These are phyloP conservation scores for Xylaria sp. DNA, from an alignment of 2,329 filamentous ascomycete species.

Conservation along the genomic window DNA sequence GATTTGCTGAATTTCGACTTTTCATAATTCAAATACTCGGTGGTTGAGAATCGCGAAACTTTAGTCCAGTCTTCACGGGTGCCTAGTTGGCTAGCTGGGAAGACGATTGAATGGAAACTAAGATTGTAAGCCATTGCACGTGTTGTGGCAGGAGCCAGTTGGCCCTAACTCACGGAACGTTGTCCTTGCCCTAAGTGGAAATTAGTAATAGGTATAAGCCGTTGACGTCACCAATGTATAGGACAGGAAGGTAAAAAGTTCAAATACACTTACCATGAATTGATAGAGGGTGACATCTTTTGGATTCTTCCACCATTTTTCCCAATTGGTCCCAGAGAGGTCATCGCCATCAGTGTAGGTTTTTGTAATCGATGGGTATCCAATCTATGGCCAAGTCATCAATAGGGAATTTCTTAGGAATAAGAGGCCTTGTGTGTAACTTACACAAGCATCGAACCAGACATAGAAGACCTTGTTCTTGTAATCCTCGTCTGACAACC, in stretches of 20 bases:
- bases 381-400: slow-evolving; percentile 51
- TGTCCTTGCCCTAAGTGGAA: slow-evolving; percentile 73
- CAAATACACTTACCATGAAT: slow-evolving; percentile 52
- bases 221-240: not conserved
- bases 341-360: slow-evolving; percentile 72
- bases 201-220: not conserved
- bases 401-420: slow-evolving; percentile 50
- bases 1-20: slow-evolving; percentile 90
- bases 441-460: slow-evolving; percentile 77
- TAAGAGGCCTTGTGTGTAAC: slow-evolving; percentile 59
- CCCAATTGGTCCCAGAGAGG: slow-evolving; percentile 69
- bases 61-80: slow-evolving; percentile 87
- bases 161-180: slow-evolving; percentile 52
- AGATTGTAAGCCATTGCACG: not conserved
- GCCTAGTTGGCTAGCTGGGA: slow-evolving; percentile 85
- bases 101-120: slow-evolving; percentile 85
- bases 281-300: slow-evolving; percentile 89
- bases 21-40: slow-evolving; percentile 65
- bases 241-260: not conserved
- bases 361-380: slow-evolving; percentile 89
- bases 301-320: slow-evolving; percentile 92
- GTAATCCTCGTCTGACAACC: slow-evolving; percentile 60
- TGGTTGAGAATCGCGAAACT: slow-evolving; percentile 85
- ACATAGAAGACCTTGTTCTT: slow-evolving; percentile 82
- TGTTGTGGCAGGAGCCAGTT: not conserved